phyloP scores from a whole-genome alignment of 208 protist genomes.

The Trichomonas vaginalis region DNA sequence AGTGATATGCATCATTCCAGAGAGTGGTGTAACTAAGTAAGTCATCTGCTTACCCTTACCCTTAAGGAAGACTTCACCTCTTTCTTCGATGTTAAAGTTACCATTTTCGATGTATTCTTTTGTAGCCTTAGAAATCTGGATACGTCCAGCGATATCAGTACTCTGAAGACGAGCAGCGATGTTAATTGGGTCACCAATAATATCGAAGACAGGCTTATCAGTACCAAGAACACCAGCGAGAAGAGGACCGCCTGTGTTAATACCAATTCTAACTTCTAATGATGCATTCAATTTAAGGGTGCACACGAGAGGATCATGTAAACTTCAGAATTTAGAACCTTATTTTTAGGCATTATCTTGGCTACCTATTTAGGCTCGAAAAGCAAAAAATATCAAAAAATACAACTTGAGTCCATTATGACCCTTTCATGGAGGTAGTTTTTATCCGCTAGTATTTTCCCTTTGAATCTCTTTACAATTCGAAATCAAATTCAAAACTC shows the following conservation, averaged over 20 bases:
- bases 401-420: no score
- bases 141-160: not conserved
- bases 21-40: not conserved
- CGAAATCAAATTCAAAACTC: no score
- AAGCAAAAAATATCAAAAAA: no score
- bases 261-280: not conserved
- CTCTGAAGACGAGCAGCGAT: not conserved
- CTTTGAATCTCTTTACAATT: no score
- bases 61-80: not conserved
- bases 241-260: not conserved
- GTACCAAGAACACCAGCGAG: not conserved
- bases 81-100: not conserved
- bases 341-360: no score
- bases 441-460: no score
- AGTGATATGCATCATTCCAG: not conserved
- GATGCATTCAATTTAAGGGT: not conserved
- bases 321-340: no score
- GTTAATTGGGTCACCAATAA: slow-evolving; percentile 19
- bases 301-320: no score
- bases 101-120: not conserved
- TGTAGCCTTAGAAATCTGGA: not conserved
- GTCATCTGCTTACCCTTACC: not conserved
- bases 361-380: no score
- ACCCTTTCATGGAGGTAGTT: no score
- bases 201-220: slow-evolving; percentile 8